These are phyloP conservation scores for Piper betle DNA, from an alignment of 164 flowering plant species.

Conservation along the genomic window DNA sequence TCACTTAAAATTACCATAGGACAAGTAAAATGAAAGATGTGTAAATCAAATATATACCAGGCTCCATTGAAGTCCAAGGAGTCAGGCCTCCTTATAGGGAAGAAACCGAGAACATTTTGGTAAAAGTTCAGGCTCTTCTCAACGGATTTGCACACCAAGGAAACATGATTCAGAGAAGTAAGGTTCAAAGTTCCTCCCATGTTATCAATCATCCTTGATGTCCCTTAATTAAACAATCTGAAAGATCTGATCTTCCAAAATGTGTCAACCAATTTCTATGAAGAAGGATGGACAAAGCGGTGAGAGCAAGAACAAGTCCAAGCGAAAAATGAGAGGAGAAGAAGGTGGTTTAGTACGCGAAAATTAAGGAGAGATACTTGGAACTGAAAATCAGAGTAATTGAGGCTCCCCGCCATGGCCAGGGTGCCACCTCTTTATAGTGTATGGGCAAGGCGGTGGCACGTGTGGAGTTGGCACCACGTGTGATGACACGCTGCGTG, in stretches of 20 bases:
- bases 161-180: slow-evolving; percentile 67
- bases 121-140: slow-evolving; percentile 51
- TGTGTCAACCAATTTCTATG: no score
- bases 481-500: neutral
- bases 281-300: neutral
- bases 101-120: slow-evolving; percentile 52
- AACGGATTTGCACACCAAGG: slow-evolving; percentile 47
- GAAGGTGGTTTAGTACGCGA: neutral
- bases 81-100: slow-evolving; percentile 60
- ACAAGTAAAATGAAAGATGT: neutral
- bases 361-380: no score
- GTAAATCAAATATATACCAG: slow-evolving; percentile 13
- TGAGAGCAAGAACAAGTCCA: neutral
- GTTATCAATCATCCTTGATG: neutral
- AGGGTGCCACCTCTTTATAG: neutral
- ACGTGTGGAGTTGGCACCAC: neutral
- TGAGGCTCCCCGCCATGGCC: no score
- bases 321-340: neutral
- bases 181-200: slow-evolving; percentile 9
- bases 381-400: no score
- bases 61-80: slow-evolving; percentile 77
- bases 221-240: neutral
- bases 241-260: no score
- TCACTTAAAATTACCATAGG: neutral
- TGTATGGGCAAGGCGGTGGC: neutral